Conservation (phyloP, 164 flowering plant species). For the Umbellularia californica region DNA sequence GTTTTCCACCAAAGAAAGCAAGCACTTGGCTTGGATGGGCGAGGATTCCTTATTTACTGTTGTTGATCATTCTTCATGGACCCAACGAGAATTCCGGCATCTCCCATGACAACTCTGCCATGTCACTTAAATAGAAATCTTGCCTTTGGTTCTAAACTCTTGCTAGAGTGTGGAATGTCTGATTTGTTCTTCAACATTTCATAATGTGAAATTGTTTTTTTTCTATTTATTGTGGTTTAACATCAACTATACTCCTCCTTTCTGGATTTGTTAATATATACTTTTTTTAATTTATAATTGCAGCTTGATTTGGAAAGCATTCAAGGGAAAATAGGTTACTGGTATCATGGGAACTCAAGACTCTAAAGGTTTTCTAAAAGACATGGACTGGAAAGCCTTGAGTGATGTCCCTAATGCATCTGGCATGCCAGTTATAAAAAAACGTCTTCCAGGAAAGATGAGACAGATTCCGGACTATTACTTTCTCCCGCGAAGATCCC, state of each 20-base stretch:
- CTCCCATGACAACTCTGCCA: no score
- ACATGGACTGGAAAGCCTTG: conserved; percentile 57
- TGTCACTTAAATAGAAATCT: no score
- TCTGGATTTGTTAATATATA: background rate
- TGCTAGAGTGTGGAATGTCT: background rate
- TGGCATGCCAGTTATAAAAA: conserved; percentile 36
- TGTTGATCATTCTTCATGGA: no score
- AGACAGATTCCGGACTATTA: conserved; percentile 76
- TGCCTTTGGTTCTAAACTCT: background rate
- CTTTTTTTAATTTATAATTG: background rate
- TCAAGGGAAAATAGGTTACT: background rate
- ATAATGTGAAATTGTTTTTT: no score
- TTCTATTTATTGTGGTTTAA: background rate
- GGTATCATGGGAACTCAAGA: conserved; percentile 31
- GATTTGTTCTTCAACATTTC: background rate
- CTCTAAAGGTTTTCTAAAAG: conserved; percentile 46
- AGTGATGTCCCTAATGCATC: conserved; percentile 29
- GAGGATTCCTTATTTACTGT: no score
- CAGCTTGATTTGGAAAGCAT: background rate
- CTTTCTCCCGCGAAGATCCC: conserved; percentile 73
- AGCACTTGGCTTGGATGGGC: no score
- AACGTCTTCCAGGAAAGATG: conserved; percentile 56
- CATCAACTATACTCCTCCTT: background rate
- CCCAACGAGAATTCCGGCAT: no score
- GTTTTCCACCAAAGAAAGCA: no score